These are phyloP conservation scores for Geranium brycei DNA, from an alignment of 345 rosid genomes.

Conservation along the genomic window DNA sequence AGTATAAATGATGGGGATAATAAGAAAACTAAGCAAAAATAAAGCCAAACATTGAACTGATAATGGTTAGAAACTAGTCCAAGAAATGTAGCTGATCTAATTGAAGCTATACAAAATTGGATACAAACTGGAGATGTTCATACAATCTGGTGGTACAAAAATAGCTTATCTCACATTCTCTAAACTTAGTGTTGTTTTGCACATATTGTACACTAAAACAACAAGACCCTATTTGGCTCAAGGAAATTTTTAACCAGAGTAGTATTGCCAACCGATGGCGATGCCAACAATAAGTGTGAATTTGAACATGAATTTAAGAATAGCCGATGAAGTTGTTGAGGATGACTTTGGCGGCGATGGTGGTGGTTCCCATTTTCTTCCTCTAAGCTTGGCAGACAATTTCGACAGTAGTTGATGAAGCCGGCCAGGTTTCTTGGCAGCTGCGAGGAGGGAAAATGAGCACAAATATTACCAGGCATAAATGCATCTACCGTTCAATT, in stretches of 20 bases:
- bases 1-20: no score
- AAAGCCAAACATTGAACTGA: no score
- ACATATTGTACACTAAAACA: slow-evolving; percentile 13
- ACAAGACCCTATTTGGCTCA: slow-evolving; percentile 4
- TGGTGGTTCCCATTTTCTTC: slow-evolving; percentile 19
- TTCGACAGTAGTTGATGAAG: slow-evolving; percentile 32
- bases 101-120: neutral
- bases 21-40: no score
- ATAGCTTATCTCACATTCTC: neutral
- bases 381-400: slow-evolving; percentile 46
- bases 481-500: neutral
- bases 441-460: slow-evolving; percentile 18
- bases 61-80: neutral
- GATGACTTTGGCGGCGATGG: slow-evolving; percentile 15
- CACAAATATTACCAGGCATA: neutral
- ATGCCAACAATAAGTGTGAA: slow-evolving; percentile 43
- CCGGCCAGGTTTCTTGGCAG: slow-evolving; percentile 29
- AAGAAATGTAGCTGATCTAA: neutral
- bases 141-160: neutral
- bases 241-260: slow-evolving; percentile 14
- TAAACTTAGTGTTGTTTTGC: slow-evolving; percentile 8
- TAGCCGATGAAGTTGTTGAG: slow-evolving; percentile 17
- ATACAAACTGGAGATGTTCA: neutral
- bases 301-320: slow-evolving; percentile 35
- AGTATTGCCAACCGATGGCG: slow-evolving; percentile 66